Evolutionary conservation across 768 basidiomycete genomes (phyloP).

Genomic region (Tylopilus sp.): DNA sequence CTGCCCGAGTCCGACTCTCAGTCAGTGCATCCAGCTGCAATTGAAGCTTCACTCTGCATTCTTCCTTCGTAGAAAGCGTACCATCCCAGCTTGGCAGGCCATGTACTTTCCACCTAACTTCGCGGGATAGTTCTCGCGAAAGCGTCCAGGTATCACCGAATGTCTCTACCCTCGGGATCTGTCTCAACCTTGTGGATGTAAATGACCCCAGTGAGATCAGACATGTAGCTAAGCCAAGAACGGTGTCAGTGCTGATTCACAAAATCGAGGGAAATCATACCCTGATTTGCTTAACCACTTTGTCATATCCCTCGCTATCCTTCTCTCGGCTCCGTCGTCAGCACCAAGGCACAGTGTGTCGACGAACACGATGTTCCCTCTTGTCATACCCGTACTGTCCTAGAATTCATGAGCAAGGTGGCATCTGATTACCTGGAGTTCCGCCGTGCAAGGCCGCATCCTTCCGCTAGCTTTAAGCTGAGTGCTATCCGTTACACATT

Average conservation of each 20-base stretch:
- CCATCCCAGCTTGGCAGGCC: too few relatives aligned
- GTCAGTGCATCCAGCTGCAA: neutral
- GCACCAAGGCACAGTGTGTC: conserved; percentile 13
- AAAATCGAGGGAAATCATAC: neutral
- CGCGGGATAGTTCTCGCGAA: conserved; percentile 8
- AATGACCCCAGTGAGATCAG: conserved; percentile 8
- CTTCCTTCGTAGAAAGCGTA: neutral
- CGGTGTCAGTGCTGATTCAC: neutral
- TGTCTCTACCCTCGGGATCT: accelerated
- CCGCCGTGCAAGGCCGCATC: neutral
- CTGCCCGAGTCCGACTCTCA: neutral
- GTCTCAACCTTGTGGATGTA: conserved; percentile 15
- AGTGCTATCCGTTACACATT: neutral
- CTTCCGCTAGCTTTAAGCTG: neutral
- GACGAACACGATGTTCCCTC: conserved; percentile 17
- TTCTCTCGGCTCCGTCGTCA: neutral
- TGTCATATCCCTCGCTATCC: neutral
- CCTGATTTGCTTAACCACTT: conserved; percentile 8
- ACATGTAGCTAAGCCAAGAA: conserved; percentile 10
- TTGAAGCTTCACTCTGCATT: neutral
- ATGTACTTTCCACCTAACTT: conserved; percentile 2
- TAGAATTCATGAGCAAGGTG: conserved; percentile 1
- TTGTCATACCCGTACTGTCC: accelerated
- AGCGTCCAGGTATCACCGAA: conserved; percentile 3
- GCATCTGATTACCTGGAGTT: conserved; percentile 12